Evolutionary conservation across 2,329 filamentous ascomycete species (phyloP).

Genomic region (Verticillium nonalfalfae): DNA sequence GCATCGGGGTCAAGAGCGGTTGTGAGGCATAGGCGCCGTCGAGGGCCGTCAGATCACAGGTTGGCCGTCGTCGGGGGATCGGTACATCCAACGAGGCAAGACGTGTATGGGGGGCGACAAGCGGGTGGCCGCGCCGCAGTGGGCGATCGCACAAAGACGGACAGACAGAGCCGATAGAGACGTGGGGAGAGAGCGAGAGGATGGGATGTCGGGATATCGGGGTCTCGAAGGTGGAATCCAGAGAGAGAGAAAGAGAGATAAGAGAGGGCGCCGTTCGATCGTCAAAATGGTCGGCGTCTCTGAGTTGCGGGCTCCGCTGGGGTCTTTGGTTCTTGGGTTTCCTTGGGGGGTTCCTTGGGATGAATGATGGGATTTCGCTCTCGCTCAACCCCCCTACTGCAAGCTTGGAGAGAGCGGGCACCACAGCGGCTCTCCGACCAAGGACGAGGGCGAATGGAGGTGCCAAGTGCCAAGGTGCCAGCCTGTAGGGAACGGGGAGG

Average conservation of each 20-base stretch:
- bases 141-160: background rate
- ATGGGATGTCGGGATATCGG: background rate
- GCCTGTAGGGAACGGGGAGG: background rate
- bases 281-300: background rate
- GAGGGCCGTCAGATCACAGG: background rate
- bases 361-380: background rate
- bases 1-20: conserved; percentile 8
- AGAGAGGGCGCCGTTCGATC: background rate
- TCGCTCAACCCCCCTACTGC: background rate
- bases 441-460: background rate
- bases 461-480: background rate
- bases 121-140: background rate
- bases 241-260: background rate
- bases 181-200: background rate
- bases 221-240: no score
- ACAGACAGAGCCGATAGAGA: background rate
- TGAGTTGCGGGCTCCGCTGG: background rate
- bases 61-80: background rate
- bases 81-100: background rate
- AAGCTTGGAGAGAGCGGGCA: background rate
- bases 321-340: background rate
- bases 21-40: conserved; percentile 8
- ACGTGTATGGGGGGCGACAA: background rate
- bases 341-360: background rate
- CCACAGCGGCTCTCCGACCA: background rate